Evolutionary conservation across 2,329 filamentous ascomycete species (phyloP).

Genomic region (Colletotrichum caudatum): DNA sequence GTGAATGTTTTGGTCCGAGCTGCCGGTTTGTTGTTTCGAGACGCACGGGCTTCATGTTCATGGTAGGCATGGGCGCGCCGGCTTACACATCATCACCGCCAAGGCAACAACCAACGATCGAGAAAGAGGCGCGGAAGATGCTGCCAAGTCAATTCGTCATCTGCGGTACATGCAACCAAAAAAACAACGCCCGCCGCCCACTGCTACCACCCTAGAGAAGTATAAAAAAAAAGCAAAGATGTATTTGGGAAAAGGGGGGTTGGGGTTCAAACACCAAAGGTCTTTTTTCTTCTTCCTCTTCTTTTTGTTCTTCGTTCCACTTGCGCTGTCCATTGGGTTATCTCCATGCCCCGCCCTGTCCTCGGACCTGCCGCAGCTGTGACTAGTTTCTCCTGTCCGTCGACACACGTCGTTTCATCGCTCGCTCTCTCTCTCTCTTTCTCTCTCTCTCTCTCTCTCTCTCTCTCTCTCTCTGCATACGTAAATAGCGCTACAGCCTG

Average conservation of each 20-base stretch:
- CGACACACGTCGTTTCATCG: background rate
- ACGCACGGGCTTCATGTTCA: no score
- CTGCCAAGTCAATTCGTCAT: slow-evolving; percentile 14
- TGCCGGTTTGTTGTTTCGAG: background rate
- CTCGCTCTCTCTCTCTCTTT: background rate
- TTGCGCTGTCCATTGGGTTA: background rate
- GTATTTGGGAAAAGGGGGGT: background rate
- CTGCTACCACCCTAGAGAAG: background rate
- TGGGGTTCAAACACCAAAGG: background rate
- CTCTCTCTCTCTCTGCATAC: background rate
- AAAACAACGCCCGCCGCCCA: slow-evolving; percentile 16
- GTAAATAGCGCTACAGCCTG: background rate
- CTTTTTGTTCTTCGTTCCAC: background rate
- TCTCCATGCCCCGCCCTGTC: slow-evolving; percentile 1
- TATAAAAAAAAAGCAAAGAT: slow-evolving; percentile 4
- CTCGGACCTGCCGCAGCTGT: slow-evolving; percentile 32
- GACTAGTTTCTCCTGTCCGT: slow-evolving; percentile 7
- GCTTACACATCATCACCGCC: background rate
- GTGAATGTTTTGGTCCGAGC: background rate
- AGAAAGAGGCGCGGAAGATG: slow-evolving; percentile 8
- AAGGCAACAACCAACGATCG: background rate
- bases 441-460: background rate
- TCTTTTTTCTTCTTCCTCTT: background rate
- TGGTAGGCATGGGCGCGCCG: background rate
- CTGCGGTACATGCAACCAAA: slow-evolving; percentile 10